Conservation (phyloP, 169 alveolate genomes). For the Plasmodium sp. region DNA sequence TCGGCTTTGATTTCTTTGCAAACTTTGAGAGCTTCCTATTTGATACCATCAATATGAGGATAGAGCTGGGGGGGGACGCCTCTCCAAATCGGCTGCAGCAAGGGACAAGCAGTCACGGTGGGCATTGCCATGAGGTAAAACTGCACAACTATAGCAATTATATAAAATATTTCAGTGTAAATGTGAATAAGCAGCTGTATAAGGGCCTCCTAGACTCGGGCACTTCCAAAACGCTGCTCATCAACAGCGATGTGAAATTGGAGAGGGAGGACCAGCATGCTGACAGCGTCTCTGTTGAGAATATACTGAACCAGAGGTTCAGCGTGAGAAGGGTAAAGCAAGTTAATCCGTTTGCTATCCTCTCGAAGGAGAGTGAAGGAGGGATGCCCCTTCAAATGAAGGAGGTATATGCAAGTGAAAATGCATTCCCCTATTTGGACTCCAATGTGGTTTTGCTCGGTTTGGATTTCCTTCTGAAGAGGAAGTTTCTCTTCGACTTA, state of each 20-base stretch:
- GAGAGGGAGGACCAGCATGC: not conserved
- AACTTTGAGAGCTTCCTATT: slow-evolving; percentile 3
- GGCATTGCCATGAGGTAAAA: not conserved
- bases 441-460: slow-evolving; percentile 32
- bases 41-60: slow-evolving; percentile 9
- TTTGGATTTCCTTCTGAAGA: slow-evolving; percentile 23
- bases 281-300: not conserved
- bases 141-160: slow-evolving; percentile 16
- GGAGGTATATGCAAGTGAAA: slow-evolving; percentile 1
- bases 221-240: slow-evolving; percentile 4
- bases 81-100: not conserved
- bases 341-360: not conserved
- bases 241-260: not conserved
- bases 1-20: slow-evolving; percentile 60
- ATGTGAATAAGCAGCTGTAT: not conserved
- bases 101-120: not conserved
- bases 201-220: slow-evolving; percentile 64
- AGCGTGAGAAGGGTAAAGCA: not conserved
- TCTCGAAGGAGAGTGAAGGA: not conserved
- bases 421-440: not conserved
- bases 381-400: not conserved
- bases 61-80: not conserved
- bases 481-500: slow-evolving; percentile 34
- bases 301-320: slow-evolving; percentile 27
- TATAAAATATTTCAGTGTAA: slow-evolving; percentile 26